These are phyloP conservation scores for Sporothrix globosa DNA, from an alignment of 2,329 filamentous ascomycete species.

Conservation along the genomic window DNA sequence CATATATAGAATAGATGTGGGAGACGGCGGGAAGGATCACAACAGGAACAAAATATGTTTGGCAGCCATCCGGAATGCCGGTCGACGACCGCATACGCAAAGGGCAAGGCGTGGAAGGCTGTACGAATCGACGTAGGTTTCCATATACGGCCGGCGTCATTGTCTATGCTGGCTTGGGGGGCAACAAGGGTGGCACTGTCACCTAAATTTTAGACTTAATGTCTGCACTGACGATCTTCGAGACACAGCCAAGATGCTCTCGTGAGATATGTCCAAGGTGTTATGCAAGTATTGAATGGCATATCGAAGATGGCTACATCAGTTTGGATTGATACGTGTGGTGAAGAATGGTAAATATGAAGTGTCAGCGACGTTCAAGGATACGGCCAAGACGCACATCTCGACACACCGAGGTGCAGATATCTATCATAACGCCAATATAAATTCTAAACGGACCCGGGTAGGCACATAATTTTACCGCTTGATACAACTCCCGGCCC, in stretches of 20 bases:
- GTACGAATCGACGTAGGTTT: not conserved
- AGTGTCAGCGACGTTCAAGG: too few species aligned
- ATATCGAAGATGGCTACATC: not conserved
- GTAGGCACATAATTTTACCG: constrained; percentile 7
- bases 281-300: not conserved
- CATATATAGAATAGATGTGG: not conserved
- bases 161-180: too few species aligned
- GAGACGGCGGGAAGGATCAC: not conserved
- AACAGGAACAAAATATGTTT: too few species aligned
- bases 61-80: constrained; percentile 4
- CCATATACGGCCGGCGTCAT: not conserved
- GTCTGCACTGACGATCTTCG: not conserved
- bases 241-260: not conserved
- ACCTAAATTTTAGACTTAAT: too few species aligned
- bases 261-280: not conserved
- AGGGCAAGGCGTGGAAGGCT: not conserved
- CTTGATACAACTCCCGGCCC: not conserved
- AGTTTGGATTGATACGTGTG: not conserved
- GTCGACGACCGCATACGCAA: not conserved
- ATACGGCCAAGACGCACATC: not conserved
- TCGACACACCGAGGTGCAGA: not conserved
- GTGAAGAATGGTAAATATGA: not conserved
- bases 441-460: not conserved
- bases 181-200: too few species aligned
- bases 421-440: not conserved